A percentile compares a stretch with the other conserved stretches of the same genome.
Evolutionary conservation across 768 basidiomycete species (phyloP).

Genomic region (Pleurotus citrinopileatus): DNA sequence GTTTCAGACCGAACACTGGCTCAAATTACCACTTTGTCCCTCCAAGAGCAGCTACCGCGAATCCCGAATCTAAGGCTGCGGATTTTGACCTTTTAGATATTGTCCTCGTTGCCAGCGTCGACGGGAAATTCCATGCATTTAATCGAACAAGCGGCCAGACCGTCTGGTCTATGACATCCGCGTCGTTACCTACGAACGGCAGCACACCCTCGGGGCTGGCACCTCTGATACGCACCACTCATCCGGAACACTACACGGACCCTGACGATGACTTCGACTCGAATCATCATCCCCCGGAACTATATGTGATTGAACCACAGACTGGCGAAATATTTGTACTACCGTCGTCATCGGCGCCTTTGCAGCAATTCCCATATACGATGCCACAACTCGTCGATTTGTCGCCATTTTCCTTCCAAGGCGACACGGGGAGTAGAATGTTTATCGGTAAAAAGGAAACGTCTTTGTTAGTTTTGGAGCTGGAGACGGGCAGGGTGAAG

Average conservation of each 20-base stretch:
- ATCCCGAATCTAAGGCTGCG: conserved; percentile 7
- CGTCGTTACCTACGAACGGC: conserved; percentile 42
- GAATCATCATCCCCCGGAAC: conserved; percentile 47
- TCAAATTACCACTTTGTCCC: conserved; percentile 1
- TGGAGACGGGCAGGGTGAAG: conserved; percentile 80
- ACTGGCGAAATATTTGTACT: conserved; percentile 92
- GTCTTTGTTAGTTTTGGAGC: conserved; percentile 67
- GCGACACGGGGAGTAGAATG: conserved; percentile 60
- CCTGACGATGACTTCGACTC: conserved; percentile 51
- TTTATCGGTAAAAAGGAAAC: conserved; percentile 95
- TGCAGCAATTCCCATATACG: conserved; percentile 88
- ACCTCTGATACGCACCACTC: conserved; percentile 73
- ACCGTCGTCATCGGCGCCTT: conserved; percentile 58
- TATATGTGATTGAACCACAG: conserved; percentile 94
- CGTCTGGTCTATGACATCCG: conserved; percentile 86
- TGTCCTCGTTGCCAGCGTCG: conserved; percentile 88
- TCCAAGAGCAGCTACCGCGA: conserved; percentile 4
- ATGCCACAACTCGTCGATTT: conserved; percentile 92
- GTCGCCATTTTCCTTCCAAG: conserved; percentile 75
- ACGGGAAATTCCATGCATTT: conserved; percentile 93
- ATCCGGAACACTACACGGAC: conserved; percentile 45
- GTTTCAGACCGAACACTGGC: background rate
- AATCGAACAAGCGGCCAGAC: conserved; percentile 80
- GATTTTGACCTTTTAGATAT: conserved; percentile 68
- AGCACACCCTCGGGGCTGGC: conserved; percentile 32